Base-by-base conservation (phyloP, 1,284 basidiomycete species). In the Tilletia walkeri region DNA sequence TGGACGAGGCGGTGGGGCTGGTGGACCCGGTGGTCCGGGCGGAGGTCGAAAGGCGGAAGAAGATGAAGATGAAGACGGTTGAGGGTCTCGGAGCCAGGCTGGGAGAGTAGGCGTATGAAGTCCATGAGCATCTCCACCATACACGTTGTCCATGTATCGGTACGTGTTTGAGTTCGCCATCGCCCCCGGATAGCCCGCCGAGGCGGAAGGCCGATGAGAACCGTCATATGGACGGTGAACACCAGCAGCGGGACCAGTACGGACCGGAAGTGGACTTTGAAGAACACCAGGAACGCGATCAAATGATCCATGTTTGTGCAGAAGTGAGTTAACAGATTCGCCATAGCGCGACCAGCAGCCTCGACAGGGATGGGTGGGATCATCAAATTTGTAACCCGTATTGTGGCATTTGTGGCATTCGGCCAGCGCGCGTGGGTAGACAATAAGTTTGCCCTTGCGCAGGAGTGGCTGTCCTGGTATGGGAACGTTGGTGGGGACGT, bases 331-430 rank as follows among this genome's bases (percentile, higher is more conserved):
- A 12, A 63, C 38, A 5, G 59, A 63, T 14, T 63, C 38, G 34
- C 72, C 72, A 45, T 69, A 73, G 38, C 69, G 61, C 14, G 65
- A 65, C 72, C 72, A 73, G 45, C 72, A 73, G 2, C 61, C 53
- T 6, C 71, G 72, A 65, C 73, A 73, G 41, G 76, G 74, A 45
- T 77, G 71, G 67, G 67, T 73, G 39, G 76, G 76, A 48, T 77
- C 76, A 16, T 69, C 70, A n/a, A 74, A 73, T 54, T 75, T 77
- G 72, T 75, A 77, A 18, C 76, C 76, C 5, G 74, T 77, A 18
- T 75, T 73, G 50, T 75, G 66, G 48, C 76, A 77, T 65, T 77
- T 77, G 34, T 72, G 69, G 65, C 76, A 77, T 6, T 74, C 76
- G 4, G 67, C 61, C 74, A 74, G 73, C 65, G 70, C 69, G 36